Conservation (phyloP, 176 grass and related monocot species). For the Eleusine indica region DNA sequence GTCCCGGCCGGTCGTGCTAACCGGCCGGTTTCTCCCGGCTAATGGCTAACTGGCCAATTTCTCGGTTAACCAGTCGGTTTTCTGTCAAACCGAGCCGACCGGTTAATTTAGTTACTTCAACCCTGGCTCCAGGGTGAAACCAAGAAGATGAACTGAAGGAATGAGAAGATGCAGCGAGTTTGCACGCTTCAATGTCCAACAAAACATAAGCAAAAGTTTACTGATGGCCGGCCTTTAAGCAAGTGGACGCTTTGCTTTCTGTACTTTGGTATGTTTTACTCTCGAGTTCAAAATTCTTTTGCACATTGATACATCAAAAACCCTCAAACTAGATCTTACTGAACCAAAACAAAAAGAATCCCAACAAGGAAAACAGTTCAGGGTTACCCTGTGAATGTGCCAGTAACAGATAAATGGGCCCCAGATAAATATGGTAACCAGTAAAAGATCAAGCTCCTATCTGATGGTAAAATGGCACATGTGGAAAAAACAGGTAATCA, state of each 20-base stretch:
- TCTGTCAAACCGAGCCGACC: too few species aligned
- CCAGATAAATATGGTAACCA: neutral
- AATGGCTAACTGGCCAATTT: too few species aligned
- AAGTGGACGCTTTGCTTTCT: neutral
- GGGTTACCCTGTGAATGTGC: neutral
- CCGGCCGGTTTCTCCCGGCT: too few species aligned
- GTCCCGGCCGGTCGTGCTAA: too few species aligned
- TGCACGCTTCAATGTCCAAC: too few species aligned
- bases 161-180: too few species aligned
- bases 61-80: too few species aligned
- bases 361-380: neutral
- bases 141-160: too few species aligned
- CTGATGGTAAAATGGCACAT: neutral
- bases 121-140: neutral
- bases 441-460: neutral
- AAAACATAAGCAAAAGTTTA: too few species aligned
- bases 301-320: neutral
- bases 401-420: too few species aligned
- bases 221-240: too few species aligned
- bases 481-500: neutral
- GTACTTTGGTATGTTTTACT: constrained; percentile 24
- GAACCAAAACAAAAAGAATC: neutral
- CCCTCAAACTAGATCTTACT: neutral
- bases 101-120: too few species aligned
- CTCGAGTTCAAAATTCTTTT: neutral